Evolutionary conservation across 352 stramenopile species (phyloP).

Genomic region (Phytopythium cucurbitacearum): DNA sequence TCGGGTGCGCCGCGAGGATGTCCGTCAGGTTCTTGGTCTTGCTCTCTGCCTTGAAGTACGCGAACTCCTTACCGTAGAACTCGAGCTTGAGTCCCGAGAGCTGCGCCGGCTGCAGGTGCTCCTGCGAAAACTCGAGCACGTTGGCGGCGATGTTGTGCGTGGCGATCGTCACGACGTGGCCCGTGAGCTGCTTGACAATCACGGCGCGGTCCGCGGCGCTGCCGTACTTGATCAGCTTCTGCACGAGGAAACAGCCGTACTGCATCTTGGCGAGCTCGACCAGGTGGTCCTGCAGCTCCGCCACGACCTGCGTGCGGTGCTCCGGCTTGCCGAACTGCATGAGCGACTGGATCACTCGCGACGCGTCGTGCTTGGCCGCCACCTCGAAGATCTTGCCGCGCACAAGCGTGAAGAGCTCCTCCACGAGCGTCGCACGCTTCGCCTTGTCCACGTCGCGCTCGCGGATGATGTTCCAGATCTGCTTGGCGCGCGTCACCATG

Average conservation of each 20-base stretch:
- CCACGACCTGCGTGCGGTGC: slow-evolving; percentile 84
- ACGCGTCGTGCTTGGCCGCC: slow-evolving; percentile 94
- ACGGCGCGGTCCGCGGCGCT: slow-evolving; percentile 66
- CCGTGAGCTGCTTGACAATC: slow-evolving; percentile 91
- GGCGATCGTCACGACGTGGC: slow-evolving; percentile 89
- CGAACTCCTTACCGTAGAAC: slow-evolving; percentile 88
- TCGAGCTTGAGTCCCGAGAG: slow-evolving; percentile 84
- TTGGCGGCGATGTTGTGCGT: slow-evolving; percentile 94
- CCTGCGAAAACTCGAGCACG: slow-evolving; percentile 90
- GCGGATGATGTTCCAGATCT: slow-evolving; percentile 95
- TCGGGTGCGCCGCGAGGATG: slow-evolving; percentile 58
- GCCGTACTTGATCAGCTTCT: slow-evolving; percentile 97
- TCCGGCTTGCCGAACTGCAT: slow-evolving; percentile 92
- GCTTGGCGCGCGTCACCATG: slow-evolving; percentile 90
- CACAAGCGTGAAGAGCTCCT: slow-evolving; percentile 91
- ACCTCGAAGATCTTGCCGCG: slow-evolving; percentile 94
- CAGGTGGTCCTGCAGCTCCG: slow-evolving; percentile 91
- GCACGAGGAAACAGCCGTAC: slow-evolving; percentile 96
- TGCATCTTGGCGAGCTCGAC: slow-evolving; percentile 94
- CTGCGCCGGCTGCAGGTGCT: slow-evolving; percentile 83
- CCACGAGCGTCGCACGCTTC: slow-evolving; percentile 82
- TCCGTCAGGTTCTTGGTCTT: slow-evolving; percentile 73
- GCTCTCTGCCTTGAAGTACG: slow-evolving; percentile 79
- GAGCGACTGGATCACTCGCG: slow-evolving; percentile 93
- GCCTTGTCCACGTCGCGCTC: slow-evolving; percentile 78